Evolutionary conservation across 2,329 filamentous ascomycete genomes (phyloP).

Genomic region (Lachnellula suecica): DNA sequence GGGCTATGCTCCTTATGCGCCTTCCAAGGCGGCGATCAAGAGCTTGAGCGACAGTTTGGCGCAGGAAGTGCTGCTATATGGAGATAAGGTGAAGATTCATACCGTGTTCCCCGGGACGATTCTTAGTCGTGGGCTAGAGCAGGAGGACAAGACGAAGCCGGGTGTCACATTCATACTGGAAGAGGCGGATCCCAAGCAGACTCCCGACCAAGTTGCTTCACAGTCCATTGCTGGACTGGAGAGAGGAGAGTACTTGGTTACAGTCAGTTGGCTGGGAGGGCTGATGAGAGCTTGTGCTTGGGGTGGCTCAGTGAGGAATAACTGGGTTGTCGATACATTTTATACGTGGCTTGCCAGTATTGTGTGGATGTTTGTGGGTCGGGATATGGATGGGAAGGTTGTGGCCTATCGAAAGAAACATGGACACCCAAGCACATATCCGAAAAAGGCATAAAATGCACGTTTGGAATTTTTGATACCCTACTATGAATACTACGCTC

Average conservation of each 20-base stretch:
- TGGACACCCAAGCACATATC: conserved; percentile 52
- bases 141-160: conserved; percentile 79
- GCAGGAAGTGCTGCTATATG: conserved; percentile 85
- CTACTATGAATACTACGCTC: background rate
- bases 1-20: conserved; percentile 82
- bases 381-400: conserved; percentile 58
- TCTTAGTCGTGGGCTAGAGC: conserved; percentile 68
- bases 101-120: conserved; percentile 86
- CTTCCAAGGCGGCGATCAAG: conserved; percentile 82
- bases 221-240: conserved; percentile 73
- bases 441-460: conserved; percentile 14
- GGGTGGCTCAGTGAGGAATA: conserved; percentile 57
- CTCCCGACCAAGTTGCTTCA: conserved; percentile 73
- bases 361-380: conserved; percentile 57
- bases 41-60: conserved; percentile 79
- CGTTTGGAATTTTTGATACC: background rate
- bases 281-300: conserved; percentile 65
- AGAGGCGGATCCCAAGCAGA: conserved; percentile 76
- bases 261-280: conserved; percentile 70
- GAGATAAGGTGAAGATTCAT: conserved; percentile 77
- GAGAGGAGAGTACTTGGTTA: conserved; percentile 75
- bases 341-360: conserved; percentile 52
- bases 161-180: conserved; percentile 77
- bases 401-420: conserved; percentile 54
- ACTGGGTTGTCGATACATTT: conserved; percentile 58